A percentile compares a stretch with the other conserved stretches of the same genome.
These are phyloP conservation scores for Sporothrix schenckii DNA, from an alignment of 2,329 filamentous ascomycete species.

Conservation along the genomic window DNA sequence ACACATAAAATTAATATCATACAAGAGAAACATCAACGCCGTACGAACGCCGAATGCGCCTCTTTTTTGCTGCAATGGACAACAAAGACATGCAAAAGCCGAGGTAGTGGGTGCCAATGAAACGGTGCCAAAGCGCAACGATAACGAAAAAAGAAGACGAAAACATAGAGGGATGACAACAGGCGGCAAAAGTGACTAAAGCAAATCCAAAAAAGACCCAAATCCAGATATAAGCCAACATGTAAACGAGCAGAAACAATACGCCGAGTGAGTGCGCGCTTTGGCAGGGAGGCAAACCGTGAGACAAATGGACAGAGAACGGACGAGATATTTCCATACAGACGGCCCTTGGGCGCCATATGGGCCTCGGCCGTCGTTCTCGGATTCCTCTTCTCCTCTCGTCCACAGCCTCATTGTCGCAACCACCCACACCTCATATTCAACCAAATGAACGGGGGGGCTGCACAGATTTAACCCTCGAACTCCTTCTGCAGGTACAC, in stretches of 20 bases:
- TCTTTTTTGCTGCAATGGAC: constrained; percentile 30
- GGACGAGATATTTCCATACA: too few relatives aligned
- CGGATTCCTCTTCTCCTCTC: not conserved
- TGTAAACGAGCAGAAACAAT: constrained; percentile 25
- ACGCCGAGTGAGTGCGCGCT: constrained; percentile 16
- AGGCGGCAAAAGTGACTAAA: constrained; percentile 8
- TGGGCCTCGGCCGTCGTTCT: not conserved
- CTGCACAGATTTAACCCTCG: constrained; percentile 36
- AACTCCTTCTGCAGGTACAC: constrained; percentile 48
- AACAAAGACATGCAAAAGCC: constrained; percentile 32
- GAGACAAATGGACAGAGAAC: not conserved
- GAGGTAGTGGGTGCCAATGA: constrained; percentile 16
- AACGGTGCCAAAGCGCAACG: constrained; percentile 12
- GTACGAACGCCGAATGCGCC: constrained; percentile 31
- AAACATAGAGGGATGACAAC: constrained; percentile 19
- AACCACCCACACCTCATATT: constrained; percentile 14
- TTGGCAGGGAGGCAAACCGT: not conserved
- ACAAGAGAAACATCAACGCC: constrained; percentile 29
- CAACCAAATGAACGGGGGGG: constrained; percentile 8
- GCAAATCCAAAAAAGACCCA: constrained; percentile 20
- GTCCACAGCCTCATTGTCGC: not conserved
- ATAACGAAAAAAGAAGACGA: not conserved
- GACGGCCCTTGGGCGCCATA: not conserved
- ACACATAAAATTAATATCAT: constrained; percentile 25
- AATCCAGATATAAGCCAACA: constrained; percentile 30